Conservation (phyloP, 2,329 filamentous ascomycete genomes). For the Fonsecaea pedrosoi region DNA sequence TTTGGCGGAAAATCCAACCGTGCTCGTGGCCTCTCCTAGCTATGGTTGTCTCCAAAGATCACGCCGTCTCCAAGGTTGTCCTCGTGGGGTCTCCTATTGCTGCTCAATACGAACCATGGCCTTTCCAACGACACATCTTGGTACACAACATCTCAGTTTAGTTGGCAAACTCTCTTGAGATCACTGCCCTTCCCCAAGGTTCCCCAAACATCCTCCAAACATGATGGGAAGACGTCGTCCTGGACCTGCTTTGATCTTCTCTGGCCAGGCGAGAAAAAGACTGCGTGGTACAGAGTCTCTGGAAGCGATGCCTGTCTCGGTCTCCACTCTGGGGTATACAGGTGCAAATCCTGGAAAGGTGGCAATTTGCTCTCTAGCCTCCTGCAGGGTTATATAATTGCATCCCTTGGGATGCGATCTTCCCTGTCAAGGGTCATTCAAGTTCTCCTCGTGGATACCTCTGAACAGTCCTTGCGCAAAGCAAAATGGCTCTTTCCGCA, state of each 20-base stretch:
- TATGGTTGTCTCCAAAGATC: not conserved
- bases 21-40: not conserved
- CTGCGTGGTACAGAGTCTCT: not conserved
- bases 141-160: not conserved
- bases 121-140: not conserved
- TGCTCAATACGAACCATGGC: not conserved
- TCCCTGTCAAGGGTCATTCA: not conserved
- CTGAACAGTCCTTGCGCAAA: not conserved
- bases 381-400: conserved; percentile 5
- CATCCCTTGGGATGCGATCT: not conserved
- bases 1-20: not conserved
- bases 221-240: not conserved
- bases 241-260: not conserved
- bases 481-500: conserved; percentile 15
- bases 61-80: not conserved
- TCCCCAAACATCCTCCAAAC: conserved; percentile 1
- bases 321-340: not conserved
- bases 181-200: not conserved
- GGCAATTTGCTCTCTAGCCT: not conserved
- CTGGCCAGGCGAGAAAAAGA: not conserved
- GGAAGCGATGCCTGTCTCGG: not conserved
- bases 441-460: not conserved
- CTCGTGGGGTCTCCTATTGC: not conserved
- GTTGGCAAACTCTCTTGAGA: not conserved
- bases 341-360: not conserved